These are phyloP conservation scores for Juglanconis juglandina DNA, from an alignment of 2,329 filamentous ascomycete genomes.

Conservation along the genomic window DNA sequence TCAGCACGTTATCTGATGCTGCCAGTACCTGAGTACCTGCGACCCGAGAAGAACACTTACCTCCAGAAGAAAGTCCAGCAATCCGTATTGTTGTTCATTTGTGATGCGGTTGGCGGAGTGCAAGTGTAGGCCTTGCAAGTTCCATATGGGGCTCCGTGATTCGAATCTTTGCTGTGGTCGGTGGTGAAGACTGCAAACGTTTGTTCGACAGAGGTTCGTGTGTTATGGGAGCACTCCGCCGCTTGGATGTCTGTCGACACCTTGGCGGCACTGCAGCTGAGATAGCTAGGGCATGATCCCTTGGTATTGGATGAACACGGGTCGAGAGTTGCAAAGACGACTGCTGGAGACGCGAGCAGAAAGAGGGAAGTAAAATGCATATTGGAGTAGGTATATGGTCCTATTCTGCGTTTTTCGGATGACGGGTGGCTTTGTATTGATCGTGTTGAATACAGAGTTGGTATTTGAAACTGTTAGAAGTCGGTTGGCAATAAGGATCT, in stretches of 20 bases:
- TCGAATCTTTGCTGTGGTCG: neutral
- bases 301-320: neutral
- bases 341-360: neutral
- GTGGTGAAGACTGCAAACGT: neutral
- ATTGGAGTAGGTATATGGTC: neutral
- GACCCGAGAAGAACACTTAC: neutral
- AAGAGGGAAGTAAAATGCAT: neutral
- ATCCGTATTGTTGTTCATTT: neutral
- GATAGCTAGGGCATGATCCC: neutral
- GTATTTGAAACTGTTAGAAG: too few relatives aligned
- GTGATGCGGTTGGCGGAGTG: neutral
- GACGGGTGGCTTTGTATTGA: too few relatives aligned
- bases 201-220: neutral
- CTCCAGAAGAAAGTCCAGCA: neutral
- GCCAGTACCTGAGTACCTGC: neutral
- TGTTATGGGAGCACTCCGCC: neutral
- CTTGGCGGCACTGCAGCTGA: neutral
- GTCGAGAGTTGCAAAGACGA: neutral
- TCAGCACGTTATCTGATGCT: neutral
- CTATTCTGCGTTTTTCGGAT: too few relatives aligned
- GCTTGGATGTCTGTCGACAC: neutral
- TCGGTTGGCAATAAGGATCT: too few relatives aligned
- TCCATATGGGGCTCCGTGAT: neutral
- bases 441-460: too few relatives aligned
- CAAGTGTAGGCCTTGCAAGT: constrained; percentile 2